These are phyloP conservation scores for Lentinula boryana DNA, from an alignment of 768 basidiomycete species.

Conservation along the genomic window DNA sequence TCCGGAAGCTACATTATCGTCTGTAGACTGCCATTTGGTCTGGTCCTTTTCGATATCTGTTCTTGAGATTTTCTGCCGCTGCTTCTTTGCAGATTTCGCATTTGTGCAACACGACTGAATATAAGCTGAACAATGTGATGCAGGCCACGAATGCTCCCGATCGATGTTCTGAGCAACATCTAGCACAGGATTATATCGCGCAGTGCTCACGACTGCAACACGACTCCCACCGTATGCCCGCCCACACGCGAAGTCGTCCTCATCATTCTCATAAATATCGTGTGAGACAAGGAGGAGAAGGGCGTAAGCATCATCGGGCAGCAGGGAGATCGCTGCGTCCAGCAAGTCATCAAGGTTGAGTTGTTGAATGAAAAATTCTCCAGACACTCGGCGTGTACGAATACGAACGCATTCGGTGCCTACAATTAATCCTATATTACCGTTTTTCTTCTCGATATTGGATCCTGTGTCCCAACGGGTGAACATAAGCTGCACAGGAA, in stretches of 20 bases:
- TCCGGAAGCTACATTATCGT: background rate
- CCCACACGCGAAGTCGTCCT: slow-evolving; percentile 31
- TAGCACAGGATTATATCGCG: slow-evolving; percentile 27
- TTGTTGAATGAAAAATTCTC: slow-evolving; percentile 19
- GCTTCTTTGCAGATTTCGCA: slow-evolving; percentile 2
- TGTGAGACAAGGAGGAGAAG: slow-evolving; percentile 27
- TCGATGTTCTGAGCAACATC: slow-evolving; percentile 23
- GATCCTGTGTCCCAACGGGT: slow-evolving; percentile 18
- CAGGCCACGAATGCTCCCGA: slow-evolving; percentile 30
- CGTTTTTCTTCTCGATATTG: slow-evolving; percentile 7
- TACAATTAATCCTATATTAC: slow-evolving; percentile 24
- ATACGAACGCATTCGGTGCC: slow-evolving; percentile 25
- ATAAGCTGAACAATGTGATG: slow-evolving; percentile 25
- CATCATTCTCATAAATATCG: slow-evolving; percentile 28
- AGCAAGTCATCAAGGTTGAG: slow-evolving; percentile 31
- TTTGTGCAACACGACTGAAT: slow-evolving; percentile 14
- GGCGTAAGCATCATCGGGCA: slow-evolving; percentile 29
- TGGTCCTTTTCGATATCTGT: background rate
- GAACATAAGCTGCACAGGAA: slow-evolving; percentile 17
- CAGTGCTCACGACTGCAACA: slow-evolving; percentile 30
- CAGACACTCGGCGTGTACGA: slow-evolving; percentile 20
- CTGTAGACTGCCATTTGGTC: background rate
- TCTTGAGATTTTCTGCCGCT: slow-evolving; percentile 9
- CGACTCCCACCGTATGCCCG: slow-evolving; percentile 33
- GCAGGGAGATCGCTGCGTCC: slow-evolving; percentile 25